Conservation (phyloP, 169 alveolate species). For the Plasmodium inui region DNA sequence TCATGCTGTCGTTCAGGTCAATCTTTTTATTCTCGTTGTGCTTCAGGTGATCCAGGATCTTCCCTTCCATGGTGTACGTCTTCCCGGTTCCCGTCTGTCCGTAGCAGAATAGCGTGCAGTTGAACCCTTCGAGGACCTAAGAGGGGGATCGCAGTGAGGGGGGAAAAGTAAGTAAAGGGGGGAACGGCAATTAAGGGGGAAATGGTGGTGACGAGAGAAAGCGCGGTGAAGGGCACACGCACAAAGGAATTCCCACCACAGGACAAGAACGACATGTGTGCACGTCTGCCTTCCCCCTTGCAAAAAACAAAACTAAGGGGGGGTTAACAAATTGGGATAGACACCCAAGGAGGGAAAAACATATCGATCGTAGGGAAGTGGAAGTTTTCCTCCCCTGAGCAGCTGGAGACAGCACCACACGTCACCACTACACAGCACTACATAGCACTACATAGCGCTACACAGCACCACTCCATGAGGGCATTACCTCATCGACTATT, state of each 20-base stretch:
- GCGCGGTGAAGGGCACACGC: too few relatives aligned
- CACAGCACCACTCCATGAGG: neutral
- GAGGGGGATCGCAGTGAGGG: neutral
- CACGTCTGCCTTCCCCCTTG: too few relatives aligned
- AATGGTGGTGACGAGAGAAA: too few relatives aligned
- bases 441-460: too few relatives aligned
- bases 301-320: neutral
- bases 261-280: too few relatives aligned
- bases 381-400: neutral
- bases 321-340: neutral
- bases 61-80: conserved; percentile 68
- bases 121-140: conserved; percentile 73
- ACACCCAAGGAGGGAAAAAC: neutral
- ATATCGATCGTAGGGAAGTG: neutral
- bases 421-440: too few relatives aligned
- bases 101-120: conserved; percentile 61
- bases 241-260: too few relatives aligned
- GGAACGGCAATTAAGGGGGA: too few relatives aligned
- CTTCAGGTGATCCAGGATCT: conserved; percentile 27
- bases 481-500: conserved; percentile 88
- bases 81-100: conserved; percentile 70
- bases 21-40: conserved; percentile 21
- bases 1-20: conserved; percentile 54
- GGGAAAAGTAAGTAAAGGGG: neutral
- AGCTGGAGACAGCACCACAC: neutral